These are phyloP conservation scores for Chrysosphaeria jannelii DNA, from an alignment of 2,329 filamentous ascomycete genomes.

Conservation along the genomic window DNA sequence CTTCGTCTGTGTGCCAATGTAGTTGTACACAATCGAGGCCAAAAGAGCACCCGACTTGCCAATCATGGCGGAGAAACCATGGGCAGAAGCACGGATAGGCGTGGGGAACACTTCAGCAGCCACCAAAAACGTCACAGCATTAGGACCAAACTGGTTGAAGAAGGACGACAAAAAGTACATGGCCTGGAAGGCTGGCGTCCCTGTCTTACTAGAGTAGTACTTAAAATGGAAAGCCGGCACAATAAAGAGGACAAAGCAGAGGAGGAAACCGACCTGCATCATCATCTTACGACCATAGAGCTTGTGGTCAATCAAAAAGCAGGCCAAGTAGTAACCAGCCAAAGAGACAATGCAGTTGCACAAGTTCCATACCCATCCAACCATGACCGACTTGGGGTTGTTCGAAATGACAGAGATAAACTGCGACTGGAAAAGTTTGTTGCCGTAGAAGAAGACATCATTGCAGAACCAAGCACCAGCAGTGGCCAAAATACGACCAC, in stretches of 20 bases:
- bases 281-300: conserved; percentile 88
- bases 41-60: conserved; percentile 73
- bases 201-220: conserved; percentile 41
- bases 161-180: conserved; percentile 97
- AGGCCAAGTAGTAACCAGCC: conserved; percentile 68
- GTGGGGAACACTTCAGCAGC: conserved; percentile 93
- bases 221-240: conserved; percentile 68
- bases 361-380: conserved; percentile 74
- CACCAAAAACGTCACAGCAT: conserved; percentile 85
- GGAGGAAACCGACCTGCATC: conserved; percentile 80
- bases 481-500: conserved; percentile 60
- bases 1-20: conserved; percentile 58
- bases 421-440: conserved; percentile 6
- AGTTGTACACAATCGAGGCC: conserved; percentile 77
- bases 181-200: conserved; percentile 74
- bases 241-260: conserved; percentile 81
- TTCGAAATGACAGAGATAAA: conserved; percentile 5
- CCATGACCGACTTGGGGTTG: conserved; percentile 33
- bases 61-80: conserved; percentile 76
- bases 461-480: conserved; percentile 83
- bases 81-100: conserved; percentile 69
- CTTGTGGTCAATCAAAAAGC: conserved; percentile 80
- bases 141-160: conserved; percentile 97
- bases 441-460: conserved; percentile 91
- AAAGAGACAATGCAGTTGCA: conserved; percentile 72